Evolutionary conservation across 2,329 filamentous ascomycete genomes (phyloP), one percentile per base, ranked within the genome.

Genomic region (Hypoxylon sp.): DNA sequence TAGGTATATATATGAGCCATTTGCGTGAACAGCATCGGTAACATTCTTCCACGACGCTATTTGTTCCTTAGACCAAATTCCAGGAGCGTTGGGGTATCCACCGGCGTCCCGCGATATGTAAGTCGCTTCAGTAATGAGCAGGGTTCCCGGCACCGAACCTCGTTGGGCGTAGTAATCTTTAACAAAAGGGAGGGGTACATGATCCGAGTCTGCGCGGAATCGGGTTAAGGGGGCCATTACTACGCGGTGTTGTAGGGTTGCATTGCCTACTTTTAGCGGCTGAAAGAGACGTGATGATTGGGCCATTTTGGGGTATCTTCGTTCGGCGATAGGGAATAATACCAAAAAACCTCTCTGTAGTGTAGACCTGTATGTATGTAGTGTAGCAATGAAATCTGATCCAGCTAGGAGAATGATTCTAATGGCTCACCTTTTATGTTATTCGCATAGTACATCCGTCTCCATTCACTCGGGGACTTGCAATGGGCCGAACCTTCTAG

Each of bases 21-120:
- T 87, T 32, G 80, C 79, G 76, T 91, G 89, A 5, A 90, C 87
- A 2, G 83, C 85, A 51, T 87, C 84, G 1, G 85, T 87, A 58
- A 90, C 79, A 34, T 81, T 78, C 63, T 82, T 86, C 88, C 88
- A 90, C 0, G 80, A 84, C 1, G 81, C 79, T 60, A 88, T 79
- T 69, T 89, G 86, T 6, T 80, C 81, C 2, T 81, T 76, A 58
- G 74, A 84, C 75, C 81, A 89, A 69, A 90, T 85, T 2, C 86
- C 86, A 0, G 88, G 87, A 2, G 82, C 81, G 67, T 85, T 69
- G 70, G 57, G 32, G 25, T 83, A 85, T 13, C 84, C 83, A 52
- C 84, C 83, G 32, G 77, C 82, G 71, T 80, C 78, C 3, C 80
- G 75, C 0, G 84, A 82, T 68, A 88, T 83, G 53, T 84, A 79